Evolutionary conservation across 2,329 filamentous ascomycete species (phyloP), one percentile per base, ranked within the genome.

Genomic region (Fusarium cicatricum): DNA sequence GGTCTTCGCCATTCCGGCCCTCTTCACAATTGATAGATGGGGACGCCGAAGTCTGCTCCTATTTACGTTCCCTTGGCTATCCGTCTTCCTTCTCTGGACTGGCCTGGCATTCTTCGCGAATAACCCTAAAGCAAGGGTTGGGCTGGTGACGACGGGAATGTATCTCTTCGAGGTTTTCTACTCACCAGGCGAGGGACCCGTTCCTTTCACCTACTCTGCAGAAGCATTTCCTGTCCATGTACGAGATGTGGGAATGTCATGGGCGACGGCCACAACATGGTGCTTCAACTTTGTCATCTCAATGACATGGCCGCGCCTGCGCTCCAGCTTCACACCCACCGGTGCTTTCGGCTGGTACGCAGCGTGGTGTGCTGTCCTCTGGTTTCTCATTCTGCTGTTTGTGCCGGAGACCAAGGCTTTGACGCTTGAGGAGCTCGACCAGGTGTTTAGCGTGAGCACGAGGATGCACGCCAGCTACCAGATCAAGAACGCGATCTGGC

Each of bases 361-460:
- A 1, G 42, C 42, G 7, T 45, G 42, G 42, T 45, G 42, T 17
- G 42, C 42, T 5, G 14, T 17, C 2, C 15, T 45, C 1, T 45
- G 31, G 42, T 45, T 45, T 7, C 42, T 45, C 11, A 45, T 45
- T 2, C 31, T 45, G n/a, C 11, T 45, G 5, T 45, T 45, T 12
- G 42, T 45, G 11, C 42, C 42, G 3, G 42, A 45, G 42, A 45
- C 31, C 6, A 45, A 45, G 31, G 42, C 42, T 31, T 9, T 45
- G 42, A 71, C 69, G 4, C 63, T 73, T 7, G 71, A 73, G 58
- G 71, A 72, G 53, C 68, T 73, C 0, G 71, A 72, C 40, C 60
- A 55, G 17, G 69, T 73, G 16, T 73, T 73, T 41, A 60, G 61
- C 32, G 63, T 73, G 7, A 61, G 58, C 33, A 73, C 69, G 51